Evolutionary conservation across 106 monocot species (phyloP).

Genomic region (Dactylorhiza incarnata): DNA sequence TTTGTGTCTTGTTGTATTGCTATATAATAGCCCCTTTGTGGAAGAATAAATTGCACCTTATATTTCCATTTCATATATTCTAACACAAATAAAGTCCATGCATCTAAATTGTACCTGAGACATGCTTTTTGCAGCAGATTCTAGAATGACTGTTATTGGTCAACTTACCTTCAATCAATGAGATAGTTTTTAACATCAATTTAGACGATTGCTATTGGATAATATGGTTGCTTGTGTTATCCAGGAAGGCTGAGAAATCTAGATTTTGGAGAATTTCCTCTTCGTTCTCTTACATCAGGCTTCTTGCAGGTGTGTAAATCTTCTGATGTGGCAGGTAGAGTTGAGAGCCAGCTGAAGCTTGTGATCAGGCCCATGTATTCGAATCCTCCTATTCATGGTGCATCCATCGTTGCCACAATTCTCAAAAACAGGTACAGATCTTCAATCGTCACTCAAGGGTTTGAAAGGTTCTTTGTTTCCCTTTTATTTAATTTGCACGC

Average conservation of each 20-base stretch:
- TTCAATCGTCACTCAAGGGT: neutral
- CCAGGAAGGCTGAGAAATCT: neutral
- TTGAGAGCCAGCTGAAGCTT: conserved; percentile 95
- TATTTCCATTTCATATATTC: too few relatives aligned
- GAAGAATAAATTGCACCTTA: too few relatives aligned
- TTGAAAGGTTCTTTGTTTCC: neutral
- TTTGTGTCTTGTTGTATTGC: too few relatives aligned
- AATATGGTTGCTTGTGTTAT: neutral
- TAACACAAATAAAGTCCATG: neutral
- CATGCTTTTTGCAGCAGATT: neutral
- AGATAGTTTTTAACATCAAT: neutral
- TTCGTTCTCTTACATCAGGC: neutral
- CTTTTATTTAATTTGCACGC: neutral
- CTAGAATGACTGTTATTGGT: neutral
- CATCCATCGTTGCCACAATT: conserved; percentile 94
- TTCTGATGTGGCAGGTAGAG: conserved; percentile 70
- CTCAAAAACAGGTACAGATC: conserved; percentile 66
- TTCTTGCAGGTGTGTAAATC: conserved; percentile 63
- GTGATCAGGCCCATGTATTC: conserved; percentile 99
- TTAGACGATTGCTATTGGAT: neutral
- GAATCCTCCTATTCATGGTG: conserved; percentile 97
- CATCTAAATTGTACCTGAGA: neutral
- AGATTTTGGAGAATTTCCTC: neutral
- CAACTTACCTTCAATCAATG: too few relatives aligned
- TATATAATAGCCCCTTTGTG: too few relatives aligned